Percentiles rank a stretch among this genome's conserved stretches.
Evolutionary conservation across 2,329 filamentous ascomycete species (phyloP).

Genomic region (Geoglossum cookeanum): DNA sequence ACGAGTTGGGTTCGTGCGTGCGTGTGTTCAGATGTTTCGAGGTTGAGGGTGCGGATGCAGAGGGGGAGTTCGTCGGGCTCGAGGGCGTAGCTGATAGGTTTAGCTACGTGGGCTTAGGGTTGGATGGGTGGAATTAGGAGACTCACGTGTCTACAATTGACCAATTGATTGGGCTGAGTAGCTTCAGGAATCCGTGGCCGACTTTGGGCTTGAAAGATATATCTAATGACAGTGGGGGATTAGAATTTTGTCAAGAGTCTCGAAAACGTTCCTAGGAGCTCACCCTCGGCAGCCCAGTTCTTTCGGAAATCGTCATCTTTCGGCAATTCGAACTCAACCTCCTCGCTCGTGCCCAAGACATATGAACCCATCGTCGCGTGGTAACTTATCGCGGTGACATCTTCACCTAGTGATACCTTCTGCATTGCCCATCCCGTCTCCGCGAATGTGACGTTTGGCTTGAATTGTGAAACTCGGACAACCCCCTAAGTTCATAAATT

Average conservation of each 20-base stretch:
- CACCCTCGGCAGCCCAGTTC: conserved; percentile 58
- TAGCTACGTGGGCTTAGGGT: conserved; percentile 1
- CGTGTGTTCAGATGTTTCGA: conserved; percentile 82
- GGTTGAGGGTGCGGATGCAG: conserved; percentile 61
- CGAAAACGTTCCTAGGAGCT: conserved; percentile 18
- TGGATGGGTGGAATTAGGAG: neutral
- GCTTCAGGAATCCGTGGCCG: conserved; percentile 53
- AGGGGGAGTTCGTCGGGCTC: conserved; percentile 60
- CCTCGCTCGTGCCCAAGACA: conserved; percentile 49
- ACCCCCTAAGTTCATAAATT: conserved; percentile 32
- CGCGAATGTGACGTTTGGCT: conserved; percentile 43
- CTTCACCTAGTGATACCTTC: conserved; percentile 50
- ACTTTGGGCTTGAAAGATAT: conserved; percentile 43
- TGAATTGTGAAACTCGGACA: conserved; percentile 55
- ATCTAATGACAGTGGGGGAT: conserved; percentile 17
- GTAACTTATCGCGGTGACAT: conserved; percentile 56
- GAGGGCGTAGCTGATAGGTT: conserved; percentile 34
- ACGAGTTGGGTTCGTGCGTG: conserved; percentile 71
- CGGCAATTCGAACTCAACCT: conserved; percentile 60
- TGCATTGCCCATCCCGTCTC: conserved; percentile 59
- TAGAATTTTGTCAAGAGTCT: neutral
- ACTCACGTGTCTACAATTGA: conserved; percentile 49
- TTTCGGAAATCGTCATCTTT: conserved; percentile 70
- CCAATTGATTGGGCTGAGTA: conserved; percentile 63
- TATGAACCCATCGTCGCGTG: conserved; percentile 59